A percentile compares a stretch with the other conserved stretches of the same genome.
These are phyloP conservation scores for Pyrenula massariospora DNA, from an alignment of 495 filamentous ascomycete genomes.

Conservation along the genomic window DNA sequence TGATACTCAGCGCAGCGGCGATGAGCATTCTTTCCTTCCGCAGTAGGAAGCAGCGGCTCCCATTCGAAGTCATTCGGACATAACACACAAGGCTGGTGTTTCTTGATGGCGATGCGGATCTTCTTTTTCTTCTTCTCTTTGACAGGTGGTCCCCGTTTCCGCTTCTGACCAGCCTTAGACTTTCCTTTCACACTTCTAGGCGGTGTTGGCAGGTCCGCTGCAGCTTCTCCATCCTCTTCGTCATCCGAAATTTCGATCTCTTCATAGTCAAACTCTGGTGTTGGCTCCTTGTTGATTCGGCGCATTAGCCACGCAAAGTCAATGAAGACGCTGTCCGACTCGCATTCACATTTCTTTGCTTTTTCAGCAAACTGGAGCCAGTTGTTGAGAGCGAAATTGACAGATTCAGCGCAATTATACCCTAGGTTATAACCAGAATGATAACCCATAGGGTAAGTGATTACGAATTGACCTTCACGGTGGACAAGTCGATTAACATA, in stretches of 20 bases:
- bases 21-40: constrained; percentile 75
- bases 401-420: constrained; percentile 97
- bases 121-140: constrained; percentile 59
- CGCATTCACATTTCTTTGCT: constrained; percentile 95
- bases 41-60: constrained; percentile 74
- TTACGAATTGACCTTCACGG: constrained; percentile 94
- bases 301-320: constrained; percentile 91
- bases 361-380: constrained; percentile 93
- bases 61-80: constrained; percentile 87
- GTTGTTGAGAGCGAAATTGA: constrained; percentile 91
- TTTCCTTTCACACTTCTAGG: constrained; percentile 60
- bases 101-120: constrained; percentile 52
- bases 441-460: constrained; percentile 97
- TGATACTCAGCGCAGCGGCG: constrained; percentile 82
- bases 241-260: constrained; percentile 60
- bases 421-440: constrained; percentile 97
- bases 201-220: constrained; percentile 63
- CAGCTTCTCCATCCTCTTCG: constrained; percentile 50
- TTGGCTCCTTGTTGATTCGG: constrained; percentile 82
- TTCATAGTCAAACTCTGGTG: constrained; percentile 74
- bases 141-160: constrained; percentile 35
- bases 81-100: constrained; percentile 71
- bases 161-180: constrained; percentile 42
- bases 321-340: constrained; percentile 95
- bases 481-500: constrained; percentile 94